Percentiles rank a stretch among this genome's conserved stretches.
Evolutionary conservation across 2,329 filamentous ascomycete genomes (phyloP).

Genomic region (Ophiostoma australiae): DNA sequence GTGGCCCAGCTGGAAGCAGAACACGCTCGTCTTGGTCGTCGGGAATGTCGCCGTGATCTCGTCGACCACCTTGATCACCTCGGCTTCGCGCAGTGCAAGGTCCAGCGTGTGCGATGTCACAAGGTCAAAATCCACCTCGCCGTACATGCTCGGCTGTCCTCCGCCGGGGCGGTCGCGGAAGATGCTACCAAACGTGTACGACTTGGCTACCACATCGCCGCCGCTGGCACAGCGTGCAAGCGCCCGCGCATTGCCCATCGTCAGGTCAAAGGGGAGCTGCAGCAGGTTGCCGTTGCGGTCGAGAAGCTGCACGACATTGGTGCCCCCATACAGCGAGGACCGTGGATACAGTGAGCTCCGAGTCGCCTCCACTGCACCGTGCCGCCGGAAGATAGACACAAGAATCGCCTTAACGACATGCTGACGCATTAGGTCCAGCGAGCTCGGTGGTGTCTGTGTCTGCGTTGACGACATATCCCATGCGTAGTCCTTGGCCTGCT

Average conservation of each 20-base stretch:
- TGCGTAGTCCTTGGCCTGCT: slow-evolving; percentile 73
- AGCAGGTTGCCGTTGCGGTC: slow-evolving; percentile 81
- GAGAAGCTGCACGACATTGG: slow-evolving; percentile 72
- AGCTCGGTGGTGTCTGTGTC: slow-evolving; percentile 45
- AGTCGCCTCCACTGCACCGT: slow-evolving; percentile 79
- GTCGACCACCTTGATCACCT: slow-evolving; percentile 89
- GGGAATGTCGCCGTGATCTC: slow-evolving; percentile 82
- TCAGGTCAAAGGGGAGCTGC: slow-evolving; percentile 91
- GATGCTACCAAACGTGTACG: slow-evolving; percentile 81
- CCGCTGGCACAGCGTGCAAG: slow-evolving; percentile 66
- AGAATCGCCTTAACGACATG: slow-evolving; percentile 70
- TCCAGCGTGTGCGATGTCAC: slow-evolving; percentile 78
- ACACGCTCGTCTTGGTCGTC: slow-evolving; percentile 61
- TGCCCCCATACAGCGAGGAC: slow-evolving; percentile 68
- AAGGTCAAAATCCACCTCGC: slow-evolving; percentile 95
- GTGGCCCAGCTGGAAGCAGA: slow-evolving; percentile 90
- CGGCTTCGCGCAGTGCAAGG: slow-evolving; percentile 82
- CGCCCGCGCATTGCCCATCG: slow-evolving; percentile 78
- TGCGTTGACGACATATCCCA: slow-evolving; percentile 63
- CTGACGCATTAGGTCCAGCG: slow-evolving; percentile 60
- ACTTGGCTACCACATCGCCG: slow-evolving; percentile 61
- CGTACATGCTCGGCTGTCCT: slow-evolving; percentile 74
- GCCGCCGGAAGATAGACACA: slow-evolving; percentile 73
- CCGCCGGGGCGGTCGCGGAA: slow-evolving; percentile 75
- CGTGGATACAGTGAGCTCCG: slow-evolving; percentile 75